Percentiles rank a stretch among this genome's conserved stretches.
Conservation (phyloP, 257 asterid genomes). For the Gynochthodes officinalis region DNA sequence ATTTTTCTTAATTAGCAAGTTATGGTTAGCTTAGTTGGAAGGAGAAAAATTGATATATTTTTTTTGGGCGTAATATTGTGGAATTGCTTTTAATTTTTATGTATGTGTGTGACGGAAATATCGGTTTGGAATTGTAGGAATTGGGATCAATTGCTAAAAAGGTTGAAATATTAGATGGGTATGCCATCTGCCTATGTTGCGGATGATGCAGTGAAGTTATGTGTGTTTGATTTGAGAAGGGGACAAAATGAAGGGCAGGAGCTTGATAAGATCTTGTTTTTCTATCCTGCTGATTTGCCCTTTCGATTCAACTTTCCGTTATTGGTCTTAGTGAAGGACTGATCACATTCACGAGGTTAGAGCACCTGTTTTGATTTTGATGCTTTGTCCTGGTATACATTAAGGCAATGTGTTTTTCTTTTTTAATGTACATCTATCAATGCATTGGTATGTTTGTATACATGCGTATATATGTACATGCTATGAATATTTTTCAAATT, state of each 20-base stretch:
- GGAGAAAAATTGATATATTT: neutral
- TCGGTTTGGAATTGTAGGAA: neutral
- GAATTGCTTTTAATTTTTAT: neutral
- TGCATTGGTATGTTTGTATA: neutral
- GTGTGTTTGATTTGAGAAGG: slow-evolving; percentile 92
- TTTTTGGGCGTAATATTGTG: neutral
- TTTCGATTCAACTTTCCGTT: slow-evolving; percentile 72
- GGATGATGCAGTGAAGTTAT: slow-evolving; percentile 62
- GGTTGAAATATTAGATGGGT: slow-evolving; percentile 40
- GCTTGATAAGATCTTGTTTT: slow-evolving; percentile 88
- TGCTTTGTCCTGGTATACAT: neutral
- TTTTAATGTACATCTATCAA: neutral
- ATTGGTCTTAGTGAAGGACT: slow-evolving; percentile 94
- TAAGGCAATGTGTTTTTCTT: no score
- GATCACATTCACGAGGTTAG: slow-evolving; percentile 83
- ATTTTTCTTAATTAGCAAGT: no score
- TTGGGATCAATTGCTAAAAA: neutral
- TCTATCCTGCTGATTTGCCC: slow-evolving; percentile 81
- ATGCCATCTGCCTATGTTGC: slow-evolving; percentile 52
- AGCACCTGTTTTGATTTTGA: neutral
- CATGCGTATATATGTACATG: neutral
- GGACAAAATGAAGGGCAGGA: slow-evolving; percentile 98
- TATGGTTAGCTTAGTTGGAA: neutral
- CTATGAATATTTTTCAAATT: no score
- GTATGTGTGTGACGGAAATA: neutral